A percentile compares a stretch with the other conserved stretches of the same genome.
Evolutionary conservation across 257 asterid species (phyloP).

Genomic region (Ajuga chamaepitys): DNA sequence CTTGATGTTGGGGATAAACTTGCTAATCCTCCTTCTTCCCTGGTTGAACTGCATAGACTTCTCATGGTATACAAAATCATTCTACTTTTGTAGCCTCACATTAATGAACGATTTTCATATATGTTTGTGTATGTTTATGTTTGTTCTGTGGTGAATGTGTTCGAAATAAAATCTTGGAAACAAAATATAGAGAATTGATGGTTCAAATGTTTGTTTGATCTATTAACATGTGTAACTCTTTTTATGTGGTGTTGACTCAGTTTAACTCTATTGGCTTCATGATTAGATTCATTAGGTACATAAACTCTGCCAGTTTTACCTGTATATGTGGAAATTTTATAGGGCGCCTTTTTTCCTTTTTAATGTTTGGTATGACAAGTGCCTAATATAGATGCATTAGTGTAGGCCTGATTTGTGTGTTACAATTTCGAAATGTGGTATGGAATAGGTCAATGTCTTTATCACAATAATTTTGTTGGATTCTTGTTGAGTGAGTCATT

Average conservation of each 20-base stretch:
- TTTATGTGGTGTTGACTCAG: background rate
- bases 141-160: background rate
- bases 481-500: background rate
- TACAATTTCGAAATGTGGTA: background rate
- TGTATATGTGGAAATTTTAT: background rate
- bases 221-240: background rate
- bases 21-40: constrained; percentile 2
- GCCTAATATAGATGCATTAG: background rate
- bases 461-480: background rate
- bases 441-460: background rate
- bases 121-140: background rate
- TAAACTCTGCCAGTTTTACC: no score
- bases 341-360: background rate
- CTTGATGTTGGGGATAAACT: constrained; percentile 14
- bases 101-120: background rate
- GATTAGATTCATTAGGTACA: background rate
- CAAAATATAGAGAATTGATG: background rate
- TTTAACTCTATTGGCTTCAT: background rate
- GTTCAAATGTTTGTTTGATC: background rate
- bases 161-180: background rate
- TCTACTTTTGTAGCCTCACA: background rate
- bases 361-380: background rate
- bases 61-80: constrained; percentile 16
- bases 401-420: background rate
- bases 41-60: constrained; percentile 10